Conservation (phyloP, 345 rosid species). For the Eucalyptus regnans region DNA sequence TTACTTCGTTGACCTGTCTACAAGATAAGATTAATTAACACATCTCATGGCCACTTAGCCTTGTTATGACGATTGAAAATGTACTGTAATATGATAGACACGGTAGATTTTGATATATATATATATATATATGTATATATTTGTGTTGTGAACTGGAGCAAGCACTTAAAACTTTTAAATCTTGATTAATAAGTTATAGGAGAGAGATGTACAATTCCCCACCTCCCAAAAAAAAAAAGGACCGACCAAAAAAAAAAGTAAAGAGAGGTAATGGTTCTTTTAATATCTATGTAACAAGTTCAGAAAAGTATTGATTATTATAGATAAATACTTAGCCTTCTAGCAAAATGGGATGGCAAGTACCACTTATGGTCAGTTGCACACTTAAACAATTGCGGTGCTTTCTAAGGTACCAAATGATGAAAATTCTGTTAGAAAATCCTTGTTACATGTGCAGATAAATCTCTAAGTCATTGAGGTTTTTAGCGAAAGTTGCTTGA, state of each 20-base stretch:
- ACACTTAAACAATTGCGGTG: not conserved
- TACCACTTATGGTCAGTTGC: not conserved
- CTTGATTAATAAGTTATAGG: not conserved
- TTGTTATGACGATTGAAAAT: not conserved
- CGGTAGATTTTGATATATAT: not conserved
- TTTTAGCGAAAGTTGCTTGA: not conserved
- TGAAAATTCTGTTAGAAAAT: not conserved
- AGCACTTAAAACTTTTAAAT: not conserved
- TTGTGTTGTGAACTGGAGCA: not conserved
- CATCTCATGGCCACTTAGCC: not conserved
- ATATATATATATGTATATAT: too few relatives aligned
- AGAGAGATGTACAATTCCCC: not conserved
- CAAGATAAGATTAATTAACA: not conserved
- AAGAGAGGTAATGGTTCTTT: not conserved
- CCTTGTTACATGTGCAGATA: not conserved
- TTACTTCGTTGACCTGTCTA: not conserved
- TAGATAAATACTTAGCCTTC: not conserved
- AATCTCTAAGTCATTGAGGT: not conserved
- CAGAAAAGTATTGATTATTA: not conserved
- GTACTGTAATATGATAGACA: not conserved
- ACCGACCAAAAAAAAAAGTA: rapidly evolving
- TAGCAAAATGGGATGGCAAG: not conserved
- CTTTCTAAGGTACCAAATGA: not conserved
- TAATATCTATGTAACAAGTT: not conserved
- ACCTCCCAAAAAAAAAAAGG: too few relatives aligned